Percentiles rank a stretch among this genome's conserved stretches.
Conservation (phyloP, 2,329 filamentous ascomycete genomes). For the Hypoxylon rubiginosum region DNA sequence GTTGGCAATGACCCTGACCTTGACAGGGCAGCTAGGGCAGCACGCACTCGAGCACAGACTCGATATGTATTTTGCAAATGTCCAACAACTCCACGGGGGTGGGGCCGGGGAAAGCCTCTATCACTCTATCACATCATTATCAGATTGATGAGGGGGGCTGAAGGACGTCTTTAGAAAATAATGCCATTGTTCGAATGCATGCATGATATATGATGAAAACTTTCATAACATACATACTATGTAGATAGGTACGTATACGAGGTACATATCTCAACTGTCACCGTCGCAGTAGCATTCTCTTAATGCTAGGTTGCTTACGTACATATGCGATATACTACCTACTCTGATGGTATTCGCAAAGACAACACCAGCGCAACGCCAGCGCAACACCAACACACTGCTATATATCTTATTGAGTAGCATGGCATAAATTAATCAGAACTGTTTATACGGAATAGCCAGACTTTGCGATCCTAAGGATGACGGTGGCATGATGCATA, state of each 20-base stretch:
- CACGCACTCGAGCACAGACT: constrained; percentile 27
- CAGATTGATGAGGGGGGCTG: constrained; percentile 21
- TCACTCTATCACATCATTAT: constrained; percentile 7
- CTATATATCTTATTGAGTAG: constrained; percentile 26
- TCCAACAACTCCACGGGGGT: constrained; percentile 30
- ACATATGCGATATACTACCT: constrained; percentile 18
- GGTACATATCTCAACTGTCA: constrained; percentile 21
- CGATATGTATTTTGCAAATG: constrained; percentile 15
- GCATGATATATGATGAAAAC: neutral
- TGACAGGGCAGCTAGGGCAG: constrained; percentile 4
- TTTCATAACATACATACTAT: neutral
- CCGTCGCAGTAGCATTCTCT: constrained; percentile 10
- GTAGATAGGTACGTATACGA: constrained; percentile 5
- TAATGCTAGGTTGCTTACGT: constrained; percentile 24
- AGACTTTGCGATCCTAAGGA: constrained; percentile 28
- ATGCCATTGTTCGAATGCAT: constrained; percentile 9
- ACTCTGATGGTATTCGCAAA: neutral
- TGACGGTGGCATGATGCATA: constrained; percentile 22
- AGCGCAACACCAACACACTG: constrained; percentile 19
- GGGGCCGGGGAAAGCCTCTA: constrained; percentile 20
- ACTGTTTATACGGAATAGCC: constrained; percentile 3
- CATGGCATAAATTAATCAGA: constrained; percentile 37
- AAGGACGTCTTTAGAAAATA: constrained; percentile 11
- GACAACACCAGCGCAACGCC: constrained; percentile 7
- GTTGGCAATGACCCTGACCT: constrained; percentile 18